Base-by-base conservation (phyloP, 768 basidiomycete genomes). In the Russula dissimulans region DNA sequence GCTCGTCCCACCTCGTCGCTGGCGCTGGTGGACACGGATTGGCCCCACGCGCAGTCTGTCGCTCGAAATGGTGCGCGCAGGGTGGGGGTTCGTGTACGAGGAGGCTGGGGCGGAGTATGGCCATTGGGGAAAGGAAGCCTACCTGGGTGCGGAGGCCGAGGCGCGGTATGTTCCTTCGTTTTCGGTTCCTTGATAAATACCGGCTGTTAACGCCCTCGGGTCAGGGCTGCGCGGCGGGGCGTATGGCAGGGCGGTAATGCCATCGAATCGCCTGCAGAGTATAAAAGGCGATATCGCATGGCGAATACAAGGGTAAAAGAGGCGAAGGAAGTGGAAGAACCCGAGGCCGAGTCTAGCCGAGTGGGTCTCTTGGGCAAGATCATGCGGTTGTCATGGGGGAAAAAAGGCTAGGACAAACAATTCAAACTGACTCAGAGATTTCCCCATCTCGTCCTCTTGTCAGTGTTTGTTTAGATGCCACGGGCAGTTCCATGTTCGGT, bases 71-170 rank as follows among this genome's bases (percentile, higher is more conserved):
- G 73, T 95, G 1, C 79, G 79, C 22, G 81, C 84, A 0, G 94
- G 93, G 4, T 86, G 84, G 76, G 93, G 76, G 0, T 80, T 81
- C 0, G 85, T 81, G 0, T 97, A 95, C 67, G 80, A 83, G 57
- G 86, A 88, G 70, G 76, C 80, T 9, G 89, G 88, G 3, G 91
- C 89, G 15, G 88, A 87, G 66, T 89, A 95, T 63, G 92, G 92
- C 1, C 91, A 91, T 1, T 78, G 76, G 73, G 83, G 85, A 2
- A 81, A 87, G 59, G 86, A 84, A 3, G 75, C 73, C 47, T 89
- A 87, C 71, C 69, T 87, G 44, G 72, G 73, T 15, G 67, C 84
- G 4, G 86, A 95, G 71, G 74, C 72, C 1, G 76, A 81, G 63
- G 91, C 91, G 1, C 85, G 78, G 91, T 91, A 54, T 63, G 81